Evolutionary conservation across 2,329 filamentous ascomycete species (phyloP), one percentile per base, ranked within the genome.

Genomic region (Claviceps capensis): DNA sequence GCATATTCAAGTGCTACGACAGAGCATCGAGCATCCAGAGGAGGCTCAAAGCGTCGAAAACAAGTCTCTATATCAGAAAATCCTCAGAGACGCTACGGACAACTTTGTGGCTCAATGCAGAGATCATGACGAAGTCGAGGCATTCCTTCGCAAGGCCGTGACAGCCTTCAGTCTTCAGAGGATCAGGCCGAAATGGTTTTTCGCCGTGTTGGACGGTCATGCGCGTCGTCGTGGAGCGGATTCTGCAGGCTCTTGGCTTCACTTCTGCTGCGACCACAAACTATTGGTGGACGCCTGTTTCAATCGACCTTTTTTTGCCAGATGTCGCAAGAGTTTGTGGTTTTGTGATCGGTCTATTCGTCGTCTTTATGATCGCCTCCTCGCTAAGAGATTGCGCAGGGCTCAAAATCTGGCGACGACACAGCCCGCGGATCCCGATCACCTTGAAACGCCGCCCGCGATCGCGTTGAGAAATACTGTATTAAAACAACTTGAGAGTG

Each of bases 381-480:
- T 61, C 13, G 46, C 54, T 30, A 34, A 48, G 30, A 50, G n/a
- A 19, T 37, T 59, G 4, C 45, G 37, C 13, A 38, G n/a, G 16
- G 19, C 11, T n/a, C 34, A 19, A 47, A 37, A 19, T 71, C 50
- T 64, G 78, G 13, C 68, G 70, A 17, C 22, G 19, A 30, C 76
- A 59, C 65, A 43, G 48, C 19, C 44, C 4, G 11, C 26, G 4
- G 6, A 13, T 17, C 4, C 13, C 6, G 11, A 34, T 40, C 19
- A 5, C 22, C 16, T 4, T 38, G 30, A 34, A 34, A 36, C n/a
- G 5, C n/a, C 1, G 4, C 37, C 49, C 2, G 13, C 17, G 4
- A 14, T 46, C 26, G 13, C 71, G 50, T 64, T 79, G 14, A 69
- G 71, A n/a, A 62, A 77, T 5, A 74, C 72, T 8, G 69, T 79